These are phyloP conservation scores for Penicillium macrosclerotiorum DNA, from an alignment of 495 filamentous ascomycete genomes.

Conservation along the genomic window DNA sequence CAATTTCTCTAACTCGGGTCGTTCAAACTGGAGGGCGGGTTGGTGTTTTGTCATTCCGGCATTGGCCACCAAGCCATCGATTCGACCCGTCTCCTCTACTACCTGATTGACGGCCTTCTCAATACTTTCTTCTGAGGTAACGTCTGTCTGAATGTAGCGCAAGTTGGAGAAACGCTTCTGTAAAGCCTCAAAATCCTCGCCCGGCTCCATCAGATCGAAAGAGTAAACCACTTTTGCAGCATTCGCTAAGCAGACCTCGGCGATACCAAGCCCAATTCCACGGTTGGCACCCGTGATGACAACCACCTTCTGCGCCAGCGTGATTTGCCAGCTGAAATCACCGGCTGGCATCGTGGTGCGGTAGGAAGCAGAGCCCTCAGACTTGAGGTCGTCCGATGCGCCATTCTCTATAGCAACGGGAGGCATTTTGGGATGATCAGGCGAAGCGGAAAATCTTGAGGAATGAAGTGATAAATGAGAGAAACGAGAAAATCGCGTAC, in stretches of 20 bases:
- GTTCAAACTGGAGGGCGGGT: conserved; percentile 40
- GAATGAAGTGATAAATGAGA: not conserved
- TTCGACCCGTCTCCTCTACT: conserved; percentile 31
- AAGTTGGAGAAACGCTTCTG: conserved; percentile 34
- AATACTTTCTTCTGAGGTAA: conserved; percentile 38
- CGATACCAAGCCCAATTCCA: conserved; percentile 38
- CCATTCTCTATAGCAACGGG: conserved; percentile 16
- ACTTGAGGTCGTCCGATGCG: conserved; percentile 5
- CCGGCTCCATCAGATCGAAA: conserved; percentile 42
- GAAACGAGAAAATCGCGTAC: not conserved
- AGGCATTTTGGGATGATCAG: conserved; percentile 11
- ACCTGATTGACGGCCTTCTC: conserved; percentile 37
- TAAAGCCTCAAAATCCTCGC: conserved; percentile 34
- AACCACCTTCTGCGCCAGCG: conserved; percentile 25
- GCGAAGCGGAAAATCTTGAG: not conserved
- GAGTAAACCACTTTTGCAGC: conserved; percentile 37
- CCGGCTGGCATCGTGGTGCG: conserved; percentile 24
- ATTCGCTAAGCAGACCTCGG: conserved; percentile 42
- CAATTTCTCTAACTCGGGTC: conserved; percentile 36
- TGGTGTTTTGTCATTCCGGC: conserved; percentile 49
- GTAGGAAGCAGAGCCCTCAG: conserved; percentile 7
- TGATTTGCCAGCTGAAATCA: conserved; percentile 30
- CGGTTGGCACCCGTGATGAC: conserved; percentile 42
- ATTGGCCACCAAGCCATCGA: conserved; percentile 38
- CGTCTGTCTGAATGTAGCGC: conserved; percentile 39